Base-by-base conservation (phyloP, 495 filamentous ascomycete species). In the Cercophora sp. region DNA sequence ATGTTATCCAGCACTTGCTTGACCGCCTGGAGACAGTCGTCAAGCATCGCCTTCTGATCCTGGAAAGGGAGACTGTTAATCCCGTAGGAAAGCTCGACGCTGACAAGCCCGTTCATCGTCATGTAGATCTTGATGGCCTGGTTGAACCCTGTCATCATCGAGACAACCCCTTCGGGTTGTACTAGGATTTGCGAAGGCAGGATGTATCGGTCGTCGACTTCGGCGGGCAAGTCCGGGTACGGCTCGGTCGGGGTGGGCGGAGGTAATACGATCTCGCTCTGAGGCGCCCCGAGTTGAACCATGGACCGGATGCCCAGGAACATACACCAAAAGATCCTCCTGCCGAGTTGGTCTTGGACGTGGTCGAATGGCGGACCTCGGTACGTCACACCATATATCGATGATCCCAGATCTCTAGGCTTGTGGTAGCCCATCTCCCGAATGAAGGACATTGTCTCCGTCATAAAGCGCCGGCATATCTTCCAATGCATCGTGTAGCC, bases 151-250 rank as follows among this genome's bases (percentile, higher is more conserved):
- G 81, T 77, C 6, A 92, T 64, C 6, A 79, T 70, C 0, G 88
- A 86, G 0, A 88, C 66, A 10, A 75, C 69, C 5, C 74, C 79
- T 9, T 78, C 60, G 2, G 87, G 85, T 56, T 91, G 89, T 2
- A 70, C 69, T 24, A 81, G 71, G 40, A 86, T 74, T 50, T 85
- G 79, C 2, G 77, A 76, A 0, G 80, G 55, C 45, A 79, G 82
- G 41, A 96, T 83, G 52, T 77, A 90, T 25, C 85, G 80, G 58
- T 96, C 89, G 59, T 96, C 90, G 2, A 91, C 72, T 54, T 91
- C 88, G 4, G 80, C 60, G 0, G 90, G 90, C 1, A 89, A 69
- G n/a, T 88, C 87, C 1, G 90, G 89, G 63, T 91, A 91, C 3
- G 83, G 85, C 23, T 88, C 80, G 16, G 73, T 80, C 3, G 82